phyloP scores from a whole-genome alignment of 2,329 filamentous ascomycete species.

The Venturia oleaginea region DNA sequence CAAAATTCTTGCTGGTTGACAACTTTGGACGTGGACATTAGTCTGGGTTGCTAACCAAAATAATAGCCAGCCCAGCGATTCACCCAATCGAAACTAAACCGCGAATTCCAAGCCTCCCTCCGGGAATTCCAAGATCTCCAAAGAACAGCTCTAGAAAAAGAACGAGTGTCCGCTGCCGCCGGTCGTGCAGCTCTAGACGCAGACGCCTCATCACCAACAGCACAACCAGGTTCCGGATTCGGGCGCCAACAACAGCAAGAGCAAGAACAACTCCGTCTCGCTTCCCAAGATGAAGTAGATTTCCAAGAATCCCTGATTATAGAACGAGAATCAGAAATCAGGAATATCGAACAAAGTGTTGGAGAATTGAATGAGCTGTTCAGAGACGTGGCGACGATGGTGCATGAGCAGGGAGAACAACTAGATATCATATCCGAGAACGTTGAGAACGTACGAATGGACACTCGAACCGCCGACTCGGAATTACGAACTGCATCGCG shows the following conservation, averaged over 20 bases:
- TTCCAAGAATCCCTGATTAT: slow-evolving; percentile 95
- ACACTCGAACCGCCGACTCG: slow-evolving; percentile 75
- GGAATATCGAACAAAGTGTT: slow-evolving; percentile 94
- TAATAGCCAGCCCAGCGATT: slow-evolving; percentile 84
- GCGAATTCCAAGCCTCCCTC: slow-evolving; percentile 82
- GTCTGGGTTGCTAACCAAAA: slow-evolving; percentile 15
- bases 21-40: neutral
- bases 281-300: slow-evolving; percentile 88
- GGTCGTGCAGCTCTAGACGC: slow-evolving; percentile 72
- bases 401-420: slow-evolving; percentile 84
- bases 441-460: slow-evolving; percentile 70
- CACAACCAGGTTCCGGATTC: slow-evolving; percentile 43
- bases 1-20: neutral
- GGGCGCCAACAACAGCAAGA: slow-evolving; percentile 40
- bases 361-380: slow-evolving; percentile 95
- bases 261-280: slow-evolving; percentile 66
- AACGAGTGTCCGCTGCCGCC: slow-evolving; percentile 75
- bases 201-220: slow-evolving; percentile 33
- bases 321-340: slow-evolving; percentile 92
- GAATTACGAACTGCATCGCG: slow-evolving; percentile 78
- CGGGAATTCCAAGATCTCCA: slow-evolving; percentile 91
- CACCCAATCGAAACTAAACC: slow-evolving; percentile 87
- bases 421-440: slow-evolving; percentile 83
- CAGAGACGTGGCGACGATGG: slow-evolving; percentile 95
- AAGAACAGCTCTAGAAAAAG: slow-evolving; percentile 80